Evolutionary conservation across 768 basidiomycete species (phyloP).

Genomic region (Cystobasidium onofrii): DNA sequence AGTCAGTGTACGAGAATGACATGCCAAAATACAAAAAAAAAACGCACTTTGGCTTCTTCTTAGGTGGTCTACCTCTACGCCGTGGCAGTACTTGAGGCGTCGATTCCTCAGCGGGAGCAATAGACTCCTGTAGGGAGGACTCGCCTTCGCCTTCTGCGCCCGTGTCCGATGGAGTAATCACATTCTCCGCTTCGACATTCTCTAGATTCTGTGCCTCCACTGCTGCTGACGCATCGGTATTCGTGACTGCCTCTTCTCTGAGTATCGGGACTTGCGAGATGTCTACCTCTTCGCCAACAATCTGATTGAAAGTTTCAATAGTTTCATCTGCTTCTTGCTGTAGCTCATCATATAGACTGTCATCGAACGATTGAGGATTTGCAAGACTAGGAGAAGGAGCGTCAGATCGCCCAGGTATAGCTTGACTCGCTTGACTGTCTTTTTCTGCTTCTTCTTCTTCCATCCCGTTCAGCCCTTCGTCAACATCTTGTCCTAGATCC

Average conservation of each 20-base stretch:
- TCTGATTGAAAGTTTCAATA: background rate
- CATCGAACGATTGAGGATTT: slow-evolving; percentile 5
- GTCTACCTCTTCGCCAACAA: background rate
- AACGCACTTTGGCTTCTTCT: background rate
- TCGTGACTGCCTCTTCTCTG: background rate
- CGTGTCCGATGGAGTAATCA: background rate
- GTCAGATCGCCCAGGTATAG: background rate
- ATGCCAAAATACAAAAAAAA: background rate
- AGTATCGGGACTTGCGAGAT: background rate
- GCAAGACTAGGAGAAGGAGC: background rate
- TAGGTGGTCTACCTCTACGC: background rate
- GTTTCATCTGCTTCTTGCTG: background rate
- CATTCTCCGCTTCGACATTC: background rate
- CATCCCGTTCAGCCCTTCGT: background rate
- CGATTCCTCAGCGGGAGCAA: background rate
- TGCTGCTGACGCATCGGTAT: background rate
- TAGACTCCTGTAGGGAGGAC: background rate
- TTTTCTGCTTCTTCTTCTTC: background rate
- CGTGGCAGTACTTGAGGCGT: background rate
- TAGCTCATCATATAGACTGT: background rate
- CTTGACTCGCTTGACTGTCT: background rate
- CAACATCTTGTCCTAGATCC: background rate
- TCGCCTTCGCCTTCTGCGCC: background rate
- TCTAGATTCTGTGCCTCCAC: background rate
- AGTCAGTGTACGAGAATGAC: background rate